Conservation (phyloP, 202 grass and related monocot species). For the Elaeis oleifera region DNA sequence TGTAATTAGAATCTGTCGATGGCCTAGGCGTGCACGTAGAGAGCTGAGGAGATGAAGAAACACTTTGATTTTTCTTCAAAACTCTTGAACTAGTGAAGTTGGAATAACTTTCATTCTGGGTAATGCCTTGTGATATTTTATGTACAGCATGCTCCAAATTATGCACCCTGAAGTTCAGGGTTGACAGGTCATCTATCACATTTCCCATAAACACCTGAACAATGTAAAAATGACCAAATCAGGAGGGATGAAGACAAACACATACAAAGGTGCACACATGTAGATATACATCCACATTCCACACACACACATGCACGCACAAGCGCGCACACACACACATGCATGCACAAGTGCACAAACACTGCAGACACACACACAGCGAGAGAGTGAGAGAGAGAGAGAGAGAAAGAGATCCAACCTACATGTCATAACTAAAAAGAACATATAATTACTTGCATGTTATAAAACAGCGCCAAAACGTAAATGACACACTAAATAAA, state of each 20-base stretch:
- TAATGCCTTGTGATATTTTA: slow-evolving; percentile 47
- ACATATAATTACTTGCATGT: too few relatives aligned
- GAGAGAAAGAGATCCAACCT: too few relatives aligned
- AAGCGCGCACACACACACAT: too few relatives aligned
- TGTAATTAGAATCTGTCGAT: background rate
- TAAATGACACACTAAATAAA: too few relatives aligned
- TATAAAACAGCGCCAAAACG: too few relatives aligned
- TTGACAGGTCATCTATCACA: slow-evolving; percentile 63
- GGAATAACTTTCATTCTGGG: slow-evolving; percentile 57
- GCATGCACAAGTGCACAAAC: too few relatives aligned
- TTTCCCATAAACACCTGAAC: slow-evolving; percentile 70
- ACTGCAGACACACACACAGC: too few relatives aligned
- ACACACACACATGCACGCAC: too few relatives aligned
- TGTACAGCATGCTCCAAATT: slow-evolving; percentile 75
- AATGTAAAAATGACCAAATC: slow-evolving; percentile 5
- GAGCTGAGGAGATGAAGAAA: slow-evolving; percentile 27
- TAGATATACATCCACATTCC: too few relatives aligned
- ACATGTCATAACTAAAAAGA: too few relatives aligned
- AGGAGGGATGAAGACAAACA: slow-evolving; percentile 7
- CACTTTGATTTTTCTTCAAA: slow-evolving; percentile 45
- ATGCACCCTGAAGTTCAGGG: slow-evolving; percentile 64
- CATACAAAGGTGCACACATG: too few relatives aligned
- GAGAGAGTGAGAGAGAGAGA: too few relatives aligned
- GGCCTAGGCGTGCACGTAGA: background rate
- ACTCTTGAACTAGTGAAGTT: slow-evolving; percentile 39